Base-by-base conservation (phyloP, 2,329 filamentous ascomycete genomes). In the Daldinia sp. region DNA sequence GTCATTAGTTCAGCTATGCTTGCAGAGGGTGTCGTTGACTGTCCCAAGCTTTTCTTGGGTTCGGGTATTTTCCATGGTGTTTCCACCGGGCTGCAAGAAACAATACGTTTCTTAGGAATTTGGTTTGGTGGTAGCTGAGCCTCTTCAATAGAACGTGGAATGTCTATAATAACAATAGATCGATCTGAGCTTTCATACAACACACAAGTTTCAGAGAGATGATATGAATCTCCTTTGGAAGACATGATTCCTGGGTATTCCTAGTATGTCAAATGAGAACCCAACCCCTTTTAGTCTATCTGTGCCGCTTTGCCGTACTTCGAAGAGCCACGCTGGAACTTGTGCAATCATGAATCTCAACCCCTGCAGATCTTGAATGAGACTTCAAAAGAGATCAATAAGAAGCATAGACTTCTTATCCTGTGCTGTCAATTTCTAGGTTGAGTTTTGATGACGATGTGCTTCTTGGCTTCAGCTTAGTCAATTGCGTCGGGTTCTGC, bases 91-190 rank as follows among this genome's bases (percentile, higher is more conserved):
- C 74, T 74, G 63, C 77, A 81, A 46, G 86, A 87, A 67, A 85
- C 71, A 53, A 89, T 79, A 63, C 82, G 81, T 57, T 81, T 80
- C 55, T 70, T 67, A 60, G 80, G 77, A 23, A 72, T 66, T 37
- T 81, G 73, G 33, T 78, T 79, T 6, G 80, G 76, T 12, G 81
- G 80, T 37, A 84, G 83, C 79, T 94, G 92, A 18, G 87, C 88
- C 67, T 88, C 83, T 71, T 92, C 89, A 42, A 94, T 86, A 1
- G 92, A 92, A 18, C 83, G 82, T 26, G 92, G 91, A 51, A 93
- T 87, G 74, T 94, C 92, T 58, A 94, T 78, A 28, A 93, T 77
- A 23, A 88, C 82, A 60, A 90, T 79, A 51, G 85, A 82, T 55
- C 79, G 75, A 53, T 82, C 80, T 1, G 78, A 73, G 70, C 84